Conservation (phyloP, 179 eudicot genomes). For the Kewa caespitosa region DNA sequence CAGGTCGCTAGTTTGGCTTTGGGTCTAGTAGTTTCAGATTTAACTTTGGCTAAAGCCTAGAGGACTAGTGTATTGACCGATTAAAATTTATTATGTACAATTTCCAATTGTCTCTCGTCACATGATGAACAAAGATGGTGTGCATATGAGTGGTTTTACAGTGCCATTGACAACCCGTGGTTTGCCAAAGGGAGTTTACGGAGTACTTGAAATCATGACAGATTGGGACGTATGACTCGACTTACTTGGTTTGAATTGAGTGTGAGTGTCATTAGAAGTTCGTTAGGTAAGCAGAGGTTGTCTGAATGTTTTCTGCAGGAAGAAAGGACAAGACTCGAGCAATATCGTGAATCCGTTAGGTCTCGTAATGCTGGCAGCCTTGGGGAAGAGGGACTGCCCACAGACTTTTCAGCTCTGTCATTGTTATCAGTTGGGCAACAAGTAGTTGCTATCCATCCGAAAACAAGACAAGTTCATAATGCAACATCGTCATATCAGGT, state of each 20-base stretch:
- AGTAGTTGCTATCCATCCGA: constrained; percentile 86
- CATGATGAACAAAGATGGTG: constrained; percentile 63
- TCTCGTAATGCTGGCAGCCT: constrained; percentile 67
- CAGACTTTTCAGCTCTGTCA: constrained; percentile 84
- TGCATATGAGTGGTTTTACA: constrained; percentile 92
- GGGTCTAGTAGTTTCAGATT: too few species aligned
- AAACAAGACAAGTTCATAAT: constrained; percentile 83
- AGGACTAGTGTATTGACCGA: too few species aligned
- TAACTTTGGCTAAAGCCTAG: too few species aligned
- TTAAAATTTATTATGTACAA: too few species aligned
- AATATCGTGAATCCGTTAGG: constrained; percentile 87
- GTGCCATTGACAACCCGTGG: constrained; percentile 99
- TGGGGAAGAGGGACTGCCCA: constrained; percentile 83
- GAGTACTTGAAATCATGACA: constrained; percentile 95
- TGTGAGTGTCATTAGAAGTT: constrained; percentile 99
- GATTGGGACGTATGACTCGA: constrained; percentile 95
- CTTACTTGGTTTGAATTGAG: constrained; percentile 99
- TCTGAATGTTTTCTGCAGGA: constrained; percentile 74
- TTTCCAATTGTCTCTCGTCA: constrained; percentile 57
- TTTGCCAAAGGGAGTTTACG: constrained; percentile 97
- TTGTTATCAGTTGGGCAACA: constrained; percentile 89
- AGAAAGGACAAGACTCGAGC: constrained; percentile 82
- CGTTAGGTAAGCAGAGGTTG: constrained; percentile 89
- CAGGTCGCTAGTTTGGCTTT: too few species aligned
- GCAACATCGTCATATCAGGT: constrained; percentile 80